phyloP scores from a whole-genome alignment of 2,329 filamentous ascomycete genomes.

The Fusarium sp. region DNA sequence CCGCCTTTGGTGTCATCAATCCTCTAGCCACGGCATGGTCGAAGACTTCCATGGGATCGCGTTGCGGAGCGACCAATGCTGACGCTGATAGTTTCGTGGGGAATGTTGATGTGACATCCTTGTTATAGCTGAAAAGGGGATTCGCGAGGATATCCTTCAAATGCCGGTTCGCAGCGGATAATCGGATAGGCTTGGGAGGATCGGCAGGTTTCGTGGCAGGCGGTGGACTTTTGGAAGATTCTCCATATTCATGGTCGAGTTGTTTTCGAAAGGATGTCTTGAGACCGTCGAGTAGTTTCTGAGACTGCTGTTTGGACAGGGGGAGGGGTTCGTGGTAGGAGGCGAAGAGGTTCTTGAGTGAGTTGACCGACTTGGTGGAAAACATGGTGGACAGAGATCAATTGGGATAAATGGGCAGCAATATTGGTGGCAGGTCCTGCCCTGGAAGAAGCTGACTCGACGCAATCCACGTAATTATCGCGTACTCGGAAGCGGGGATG shows the following conservation, averaged over 20 bases:
- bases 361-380: conserved; percentile 52
- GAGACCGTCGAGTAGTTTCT: conserved; percentile 66
- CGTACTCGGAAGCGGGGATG: conserved; percentile 7
- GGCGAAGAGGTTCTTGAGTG: conserved; percentile 55
- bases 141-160: conserved; percentile 69
- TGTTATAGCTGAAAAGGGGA: conserved; percentile 62
- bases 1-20: conserved; percentile 66
- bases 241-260: conserved; percentile 69
- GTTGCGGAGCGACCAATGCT: conserved; percentile 27
- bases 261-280: conserved; percentile 69
- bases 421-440: conserved; percentile 26
- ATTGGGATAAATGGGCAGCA: conserved; percentile 49
- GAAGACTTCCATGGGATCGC: conserved; percentile 66
- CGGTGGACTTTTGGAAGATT: conserved; percentile 46
- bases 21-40: conserved; percentile 66
- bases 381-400: conserved; percentile 48
- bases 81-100: conserved; percentile 23
- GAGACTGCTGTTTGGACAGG: conserved; percentile 62
- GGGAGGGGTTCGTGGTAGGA: conserved; percentile 64
- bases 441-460: neutral
- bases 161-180: conserved; percentile 57
- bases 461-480: neutral
- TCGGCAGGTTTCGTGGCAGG: conserved; percentile 33
- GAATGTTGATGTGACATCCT: conserved; percentile 37
- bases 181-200: conserved; percentile 47